These are phyloP conservation scores for Russula olivacea DNA, from an alignment of 768 basidiomycete species.

Conservation along the genomic window DNA sequence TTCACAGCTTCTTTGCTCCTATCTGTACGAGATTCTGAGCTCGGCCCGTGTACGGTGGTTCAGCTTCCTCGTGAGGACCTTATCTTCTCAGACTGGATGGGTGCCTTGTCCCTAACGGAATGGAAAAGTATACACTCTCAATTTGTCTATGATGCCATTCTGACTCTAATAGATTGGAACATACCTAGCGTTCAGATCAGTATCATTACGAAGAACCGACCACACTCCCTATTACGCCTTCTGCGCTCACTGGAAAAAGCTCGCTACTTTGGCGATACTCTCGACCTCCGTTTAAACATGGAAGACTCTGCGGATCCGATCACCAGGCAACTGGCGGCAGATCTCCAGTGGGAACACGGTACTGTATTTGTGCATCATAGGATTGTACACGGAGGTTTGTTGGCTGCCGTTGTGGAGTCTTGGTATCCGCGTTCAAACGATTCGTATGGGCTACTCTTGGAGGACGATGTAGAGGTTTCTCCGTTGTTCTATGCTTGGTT, in stretches of 20 bases:
- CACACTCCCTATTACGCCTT: constrained; percentile 62
- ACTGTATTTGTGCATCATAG: constrained; percentile 58
- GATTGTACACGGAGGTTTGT: constrained; percentile 70
- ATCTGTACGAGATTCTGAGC: background rate
- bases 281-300: constrained; percentile 63
- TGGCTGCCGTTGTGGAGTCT: constrained; percentile 80
- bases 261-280: constrained; percentile 61
- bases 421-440: constrained; percentile 78
- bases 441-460: constrained; percentile 72
- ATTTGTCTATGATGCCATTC: constrained; percentile 14
- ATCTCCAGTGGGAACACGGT: constrained; percentile 58
- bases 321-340: constrained; percentile 48
- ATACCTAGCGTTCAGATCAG: constrained; percentile 59
- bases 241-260: constrained; percentile 52
- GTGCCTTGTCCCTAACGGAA: constrained; percentile 49
- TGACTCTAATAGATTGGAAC: constrained; percentile 59
- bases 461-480: constrained; percentile 84
- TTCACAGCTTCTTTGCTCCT: constrained; percentile 5
- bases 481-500: constrained; percentile 82
- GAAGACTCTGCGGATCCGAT: constrained; percentile 66
- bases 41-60: constrained; percentile 33
- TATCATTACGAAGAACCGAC: constrained; percentile 74
- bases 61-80: constrained; percentile 47
- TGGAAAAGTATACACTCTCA: constrained; percentile 44
- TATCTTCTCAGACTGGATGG: constrained; percentile 54